Evolutionary conservation across 306 rosid genomes (phyloP).

Genomic region (Arachis hypogaea): DNA sequence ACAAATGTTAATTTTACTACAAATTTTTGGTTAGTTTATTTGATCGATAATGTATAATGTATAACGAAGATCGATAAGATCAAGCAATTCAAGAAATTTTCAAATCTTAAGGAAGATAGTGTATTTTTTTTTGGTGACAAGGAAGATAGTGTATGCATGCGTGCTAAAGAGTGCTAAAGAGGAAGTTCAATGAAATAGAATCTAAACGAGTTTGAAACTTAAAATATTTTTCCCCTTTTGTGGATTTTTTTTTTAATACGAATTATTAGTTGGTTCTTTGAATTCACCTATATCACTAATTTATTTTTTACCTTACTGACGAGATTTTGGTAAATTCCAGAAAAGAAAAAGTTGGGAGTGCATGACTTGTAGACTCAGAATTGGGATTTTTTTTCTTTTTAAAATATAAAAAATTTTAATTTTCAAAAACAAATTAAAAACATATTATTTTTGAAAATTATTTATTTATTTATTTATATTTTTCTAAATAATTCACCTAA

Average conservation of each 20-base stretch:
- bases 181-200: background rate
- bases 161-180: background rate
- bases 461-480: too few relatives aligned
- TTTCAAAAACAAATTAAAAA: too few relatives aligned
- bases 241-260: background rate
- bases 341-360: background rate
- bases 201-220: background rate
- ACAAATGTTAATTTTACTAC: background rate
- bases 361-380: background rate
- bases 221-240: background rate
- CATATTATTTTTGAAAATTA: too few relatives aligned
- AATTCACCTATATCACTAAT: background rate
- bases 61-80: background rate
- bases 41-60: background rate
- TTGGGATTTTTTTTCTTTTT: background rate
- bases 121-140: too few relatives aligned
- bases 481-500: too few relatives aligned
- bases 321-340: background rate
- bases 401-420: too few relatives aligned
- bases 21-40: conserved; percentile 11
- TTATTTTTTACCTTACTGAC: background rate
- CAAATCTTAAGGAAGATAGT: background rate
- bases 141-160: background rate
- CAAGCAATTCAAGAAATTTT: background rate
- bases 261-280: background rate